These are phyloP conservation scores for Fusarium sp. DNA, from an alignment of 2,329 filamentous ascomycete species.

Conservation along the genomic window DNA sequence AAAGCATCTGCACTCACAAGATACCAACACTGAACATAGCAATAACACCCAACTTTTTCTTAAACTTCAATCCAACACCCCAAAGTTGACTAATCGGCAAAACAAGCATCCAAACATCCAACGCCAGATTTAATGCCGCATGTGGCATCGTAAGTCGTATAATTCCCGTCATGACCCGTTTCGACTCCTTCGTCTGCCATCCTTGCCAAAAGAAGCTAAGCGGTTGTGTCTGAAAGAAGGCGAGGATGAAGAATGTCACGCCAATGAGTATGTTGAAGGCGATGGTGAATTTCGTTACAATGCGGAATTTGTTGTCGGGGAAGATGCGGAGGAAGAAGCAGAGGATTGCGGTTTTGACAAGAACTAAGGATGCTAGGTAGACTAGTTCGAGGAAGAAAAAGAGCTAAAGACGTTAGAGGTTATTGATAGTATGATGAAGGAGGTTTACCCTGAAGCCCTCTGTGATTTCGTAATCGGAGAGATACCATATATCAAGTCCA, in stretches of 20 bases:
- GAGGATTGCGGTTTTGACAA: slow-evolving; percentile 12
- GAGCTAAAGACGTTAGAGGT: background rate
- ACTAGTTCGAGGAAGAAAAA: background rate
- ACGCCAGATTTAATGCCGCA: background rate
- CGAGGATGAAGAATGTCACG: background rate
- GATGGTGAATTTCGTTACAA: slow-evolving; percentile 5
- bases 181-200: slow-evolving; percentile 8
- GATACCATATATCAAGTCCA: slow-evolving; percentile 19
- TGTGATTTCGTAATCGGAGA: slow-evolving; percentile 5
- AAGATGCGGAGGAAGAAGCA: slow-evolving; percentile 26
- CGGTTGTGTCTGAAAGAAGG: slow-evolving; percentile 9
- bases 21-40: slow-evolving; percentile 32
- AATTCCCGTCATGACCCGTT: background rate
- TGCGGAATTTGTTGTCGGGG: slow-evolving; percentile 4
- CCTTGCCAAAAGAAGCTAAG: slow-evolving; percentile 14
- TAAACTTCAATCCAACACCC: slow-evolving; percentile 15
- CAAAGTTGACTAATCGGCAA: slow-evolving; percentile 22
- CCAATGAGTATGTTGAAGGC: background rate
- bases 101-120: slow-evolving; percentile 28
- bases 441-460: background rate
- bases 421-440: too few relatives aligned
- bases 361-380: background rate
- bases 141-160: slow-evolving; percentile 1
- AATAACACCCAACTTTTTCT: slow-evolving; percentile 22
- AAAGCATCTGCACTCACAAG: background rate